Conservation (phyloP, 306 rosid genomes). For the Mimosa bimucronata region DNA sequence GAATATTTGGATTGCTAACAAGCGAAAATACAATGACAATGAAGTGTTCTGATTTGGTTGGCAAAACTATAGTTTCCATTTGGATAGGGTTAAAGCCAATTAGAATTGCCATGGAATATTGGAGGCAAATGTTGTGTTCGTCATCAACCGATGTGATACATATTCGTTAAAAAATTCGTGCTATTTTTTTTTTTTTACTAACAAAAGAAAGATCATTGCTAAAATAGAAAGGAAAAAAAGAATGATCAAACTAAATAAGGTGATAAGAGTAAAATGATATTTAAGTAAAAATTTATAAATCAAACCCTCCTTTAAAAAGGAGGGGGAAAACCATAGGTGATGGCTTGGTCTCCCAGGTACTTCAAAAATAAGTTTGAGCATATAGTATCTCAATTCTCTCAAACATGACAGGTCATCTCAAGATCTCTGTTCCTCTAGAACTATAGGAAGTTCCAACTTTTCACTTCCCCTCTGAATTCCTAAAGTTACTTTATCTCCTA, state of each 20-base stretch:
- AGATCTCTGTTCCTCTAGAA: constrained; percentile 70
- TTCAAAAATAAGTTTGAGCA: too few species aligned
- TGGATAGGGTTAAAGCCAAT: neutral
- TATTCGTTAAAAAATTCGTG: neutral
- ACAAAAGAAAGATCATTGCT: neutral
- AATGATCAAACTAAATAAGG: too few species aligned
- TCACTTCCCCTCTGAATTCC: constrained; percentile 72
- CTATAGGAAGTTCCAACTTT: constrained; percentile 65
- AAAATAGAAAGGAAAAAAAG: too few species aligned
- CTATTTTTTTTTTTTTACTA: too few species aligned
- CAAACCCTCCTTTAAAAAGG: neutral
- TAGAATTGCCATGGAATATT: constrained; percentile 14
- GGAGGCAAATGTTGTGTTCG: neutral
- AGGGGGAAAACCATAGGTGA: neutral
- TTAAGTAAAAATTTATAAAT: too few species aligned
- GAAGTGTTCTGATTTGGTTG: neutral
- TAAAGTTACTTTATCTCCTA: constrained; percentile 70
- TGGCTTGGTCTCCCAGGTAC: too few species aligned
- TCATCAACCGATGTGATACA: neutral
- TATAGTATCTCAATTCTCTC: neutral
- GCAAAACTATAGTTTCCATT: neutral
- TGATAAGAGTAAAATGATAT: neutral
- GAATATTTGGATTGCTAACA: neutral
- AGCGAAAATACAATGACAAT: neutral
- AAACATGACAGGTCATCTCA: constrained; percentile 18